phyloP scores from a whole-genome alignment of 257 asterid genomes.

The Coffea canephora region DNA sequence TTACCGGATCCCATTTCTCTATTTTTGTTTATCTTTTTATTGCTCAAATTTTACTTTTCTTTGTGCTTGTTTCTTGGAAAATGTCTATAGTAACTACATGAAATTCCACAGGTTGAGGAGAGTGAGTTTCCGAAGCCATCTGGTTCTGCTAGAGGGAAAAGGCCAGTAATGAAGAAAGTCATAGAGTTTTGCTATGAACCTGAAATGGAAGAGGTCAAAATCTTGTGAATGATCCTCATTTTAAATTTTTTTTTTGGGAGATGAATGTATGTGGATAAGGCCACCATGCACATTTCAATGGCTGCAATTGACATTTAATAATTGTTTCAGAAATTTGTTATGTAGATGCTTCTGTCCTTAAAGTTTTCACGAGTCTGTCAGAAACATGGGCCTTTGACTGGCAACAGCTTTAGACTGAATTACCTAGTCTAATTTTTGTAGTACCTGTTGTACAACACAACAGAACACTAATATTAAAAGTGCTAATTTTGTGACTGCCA shows the following conservation, averaged over 20 bases:
- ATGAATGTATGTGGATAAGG: not conserved
- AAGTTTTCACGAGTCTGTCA: not conserved
- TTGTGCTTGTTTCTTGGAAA: not conserved
- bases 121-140: slow-evolving; percentile 55
- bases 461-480: not conserved
- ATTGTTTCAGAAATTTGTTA: not conserved
- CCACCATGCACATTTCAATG: not conserved
- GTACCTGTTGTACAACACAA: not conserved
- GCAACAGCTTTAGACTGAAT: not conserved
- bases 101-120: slow-evolving; percentile 56
- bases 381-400: not conserved
- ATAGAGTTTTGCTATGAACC: slow-evolving; percentile 96
- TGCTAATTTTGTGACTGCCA: not conserved
- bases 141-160: slow-evolving; percentile 63
- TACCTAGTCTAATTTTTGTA: not conserved
- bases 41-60: not conserved
- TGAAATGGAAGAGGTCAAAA: slow-evolving; percentile 95
- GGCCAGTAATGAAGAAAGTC: slow-evolving; percentile 53
- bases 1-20: not conserved
- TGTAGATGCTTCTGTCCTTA: not conserved
- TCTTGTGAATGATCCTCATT: not conserved
- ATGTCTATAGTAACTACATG: not conserved
- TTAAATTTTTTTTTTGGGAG: not conserved
- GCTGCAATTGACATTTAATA: not conserved
- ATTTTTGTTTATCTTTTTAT: not conserved